Conservation (phyloP, 257 asterid species). For the Solanum acaule region DNA sequence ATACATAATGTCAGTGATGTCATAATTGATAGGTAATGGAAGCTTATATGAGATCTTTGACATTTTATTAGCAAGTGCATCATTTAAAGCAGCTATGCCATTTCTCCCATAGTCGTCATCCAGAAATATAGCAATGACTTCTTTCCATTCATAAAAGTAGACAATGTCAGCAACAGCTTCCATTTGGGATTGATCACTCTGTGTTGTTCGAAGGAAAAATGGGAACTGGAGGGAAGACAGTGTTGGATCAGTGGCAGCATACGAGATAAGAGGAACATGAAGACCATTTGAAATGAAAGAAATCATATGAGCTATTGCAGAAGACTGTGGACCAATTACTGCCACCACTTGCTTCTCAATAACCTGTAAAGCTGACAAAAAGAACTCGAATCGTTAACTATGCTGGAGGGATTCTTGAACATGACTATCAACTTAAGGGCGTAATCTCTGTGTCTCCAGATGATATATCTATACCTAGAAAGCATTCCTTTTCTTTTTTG, state of each 20-base stretch:
- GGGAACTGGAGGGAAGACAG: constrained; percentile 71
- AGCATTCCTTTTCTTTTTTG: background rate
- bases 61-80: constrained; percentile 48
- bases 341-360: constrained; percentile 60
- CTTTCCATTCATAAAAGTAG: constrained; percentile 64
- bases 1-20: constrained; percentile 35
- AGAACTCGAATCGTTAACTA: background rate
- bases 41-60: constrained; percentile 50
- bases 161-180: constrained; percentile 57
- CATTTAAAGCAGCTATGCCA: constrained; percentile 56
- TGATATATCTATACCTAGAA: background rate
- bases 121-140: constrained; percentile 49
- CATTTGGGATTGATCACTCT: constrained; percentile 76
- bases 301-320: constrained; percentile 65
- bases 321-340: constrained; percentile 80
- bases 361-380: constrained; percentile 22
- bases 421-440: background rate
- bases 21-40: constrained; percentile 33
- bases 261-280: constrained; percentile 65
- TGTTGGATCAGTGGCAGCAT: constrained; percentile 89
- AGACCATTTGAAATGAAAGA: constrained; percentile 65
- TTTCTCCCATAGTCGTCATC: constrained; percentile 87
- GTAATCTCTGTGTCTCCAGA: background rate
- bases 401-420: background rate
- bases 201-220: constrained; percentile 65